These are phyloP conservation scores for Linnemannia exigua DNA, from an alignment of 192 early-diverging fungal genomes.

Conservation along the genomic window DNA sequence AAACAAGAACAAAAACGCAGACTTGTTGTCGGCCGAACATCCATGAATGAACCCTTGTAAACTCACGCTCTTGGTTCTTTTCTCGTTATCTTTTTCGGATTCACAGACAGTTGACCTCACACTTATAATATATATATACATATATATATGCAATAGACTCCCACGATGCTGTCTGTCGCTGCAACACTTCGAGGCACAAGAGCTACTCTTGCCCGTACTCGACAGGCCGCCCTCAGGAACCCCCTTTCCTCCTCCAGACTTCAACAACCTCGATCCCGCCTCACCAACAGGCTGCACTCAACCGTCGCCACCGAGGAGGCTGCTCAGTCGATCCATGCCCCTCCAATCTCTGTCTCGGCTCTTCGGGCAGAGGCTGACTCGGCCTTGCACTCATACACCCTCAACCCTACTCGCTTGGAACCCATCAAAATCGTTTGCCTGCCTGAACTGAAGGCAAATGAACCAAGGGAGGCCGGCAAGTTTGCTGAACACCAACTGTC, in stretches of 20 bases:
- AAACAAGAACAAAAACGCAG: not conserved
- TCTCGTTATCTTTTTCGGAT: not conserved
- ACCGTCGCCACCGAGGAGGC: conserved; percentile 40
- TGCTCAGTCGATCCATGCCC: conserved; percentile 1
- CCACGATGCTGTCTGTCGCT: conserved; percentile 46
- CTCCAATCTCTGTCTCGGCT: not conserved
- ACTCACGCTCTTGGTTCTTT: not conserved
- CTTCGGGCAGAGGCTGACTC: conserved; percentile 22
- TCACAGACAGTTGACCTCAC: too few species aligned
- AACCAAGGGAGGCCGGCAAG: conserved; percentile 40
- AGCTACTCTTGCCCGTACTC: conserved; percentile 9
- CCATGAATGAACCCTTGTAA: not conserved
- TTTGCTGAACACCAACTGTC: conserved; percentile 60
- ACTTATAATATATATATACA: too few species aligned
- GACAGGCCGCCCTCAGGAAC: conserved; percentile 15
- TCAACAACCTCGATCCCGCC: not conserved
- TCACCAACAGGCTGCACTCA: conserved; percentile 23
- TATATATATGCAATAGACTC: not conserved
- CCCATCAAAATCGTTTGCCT: conserved; percentile 46
- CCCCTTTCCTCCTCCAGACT: not conserved
- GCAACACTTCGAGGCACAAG: conserved; percentile 45
- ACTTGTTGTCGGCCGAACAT: too few species aligned
- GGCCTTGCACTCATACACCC: conserved; percentile 42
- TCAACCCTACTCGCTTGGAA: conserved; percentile 24
- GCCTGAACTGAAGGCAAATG: conserved; percentile 37